Evolutionary conservation across 2,329 filamentous ascomycete species (phyloP).

Genomic region (Emergomyces africanus): DNA sequence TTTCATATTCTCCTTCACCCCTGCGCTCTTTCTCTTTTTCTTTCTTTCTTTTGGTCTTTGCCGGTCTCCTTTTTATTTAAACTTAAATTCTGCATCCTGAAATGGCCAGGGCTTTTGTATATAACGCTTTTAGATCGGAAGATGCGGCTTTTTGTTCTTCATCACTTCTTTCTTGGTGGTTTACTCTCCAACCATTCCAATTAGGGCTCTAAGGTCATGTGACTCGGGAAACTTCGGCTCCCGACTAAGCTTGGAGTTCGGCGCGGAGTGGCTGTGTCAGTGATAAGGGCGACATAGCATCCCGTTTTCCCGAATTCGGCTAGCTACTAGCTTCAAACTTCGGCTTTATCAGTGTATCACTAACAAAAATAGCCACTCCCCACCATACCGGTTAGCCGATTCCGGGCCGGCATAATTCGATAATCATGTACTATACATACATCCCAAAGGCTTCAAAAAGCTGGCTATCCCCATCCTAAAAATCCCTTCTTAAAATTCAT

Average conservation of each 20-base stretch:
- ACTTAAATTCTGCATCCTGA: neutral
- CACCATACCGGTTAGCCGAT: neutral
- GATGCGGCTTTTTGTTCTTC: neutral
- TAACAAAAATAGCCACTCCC: neutral
- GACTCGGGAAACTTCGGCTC: neutral
- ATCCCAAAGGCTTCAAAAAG: neutral
- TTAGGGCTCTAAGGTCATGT: neutral
- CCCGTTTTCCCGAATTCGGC: neutral
- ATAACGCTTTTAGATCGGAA: neutral
- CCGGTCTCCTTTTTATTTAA: neutral
- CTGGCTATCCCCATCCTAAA: neutral
- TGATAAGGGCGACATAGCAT: no score
- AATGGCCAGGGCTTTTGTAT: neutral
- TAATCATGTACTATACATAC: neutral
- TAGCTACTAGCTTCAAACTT: neutral
- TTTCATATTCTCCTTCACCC: neutral
- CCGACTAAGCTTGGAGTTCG: neutral
- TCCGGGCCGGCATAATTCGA: neutral
- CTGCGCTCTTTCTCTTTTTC: neutral
- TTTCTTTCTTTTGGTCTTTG: neutral
- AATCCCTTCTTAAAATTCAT: neutral
- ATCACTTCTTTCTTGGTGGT: neutral
- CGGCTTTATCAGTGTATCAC: neutral
- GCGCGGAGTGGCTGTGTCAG: no score
- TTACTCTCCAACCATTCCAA: no score